Evolutionary conservation across 805 yeast genomes (phyloP).

Genomic region (Candida incommunis): DNA sequence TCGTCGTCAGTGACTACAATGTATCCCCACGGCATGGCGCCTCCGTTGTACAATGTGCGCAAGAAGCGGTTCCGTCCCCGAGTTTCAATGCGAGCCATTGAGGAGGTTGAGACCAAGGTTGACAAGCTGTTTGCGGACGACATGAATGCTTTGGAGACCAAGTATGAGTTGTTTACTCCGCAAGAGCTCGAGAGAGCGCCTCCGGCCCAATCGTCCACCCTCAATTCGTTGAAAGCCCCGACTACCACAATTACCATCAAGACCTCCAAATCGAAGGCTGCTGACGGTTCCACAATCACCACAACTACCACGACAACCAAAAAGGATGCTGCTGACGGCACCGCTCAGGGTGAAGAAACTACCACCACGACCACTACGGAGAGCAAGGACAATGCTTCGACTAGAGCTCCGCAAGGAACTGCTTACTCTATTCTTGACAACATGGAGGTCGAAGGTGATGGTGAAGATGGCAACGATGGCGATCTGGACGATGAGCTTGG

Average conservation of each 20-base stretch:
- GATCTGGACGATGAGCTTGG: constrained; percentile 12
- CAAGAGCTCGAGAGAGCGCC: constrained; percentile 25
- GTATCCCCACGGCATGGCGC: constrained; percentile 68
- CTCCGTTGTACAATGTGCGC: constrained; percentile 61
- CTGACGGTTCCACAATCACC: background rate
- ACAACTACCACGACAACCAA: background rate
- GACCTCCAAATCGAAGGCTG: background rate
- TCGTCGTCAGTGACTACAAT: background rate
- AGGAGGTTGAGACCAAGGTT: constrained; percentile 65
- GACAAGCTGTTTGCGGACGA: constrained; percentile 63
- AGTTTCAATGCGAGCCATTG: constrained; percentile 55
- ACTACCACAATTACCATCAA: background rate
- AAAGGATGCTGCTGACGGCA: constrained; percentile 11
- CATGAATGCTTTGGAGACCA: constrained; percentile 68
- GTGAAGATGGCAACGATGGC: constrained; percentile 29
- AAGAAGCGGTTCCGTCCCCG: constrained; percentile 60
- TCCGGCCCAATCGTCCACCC: constrained; percentile 4
- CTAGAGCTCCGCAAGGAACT: constrained; percentile 11
- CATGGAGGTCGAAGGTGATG: constrained; percentile 28
- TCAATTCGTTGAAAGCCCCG: background rate
- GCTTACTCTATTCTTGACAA: constrained; percentile 6
- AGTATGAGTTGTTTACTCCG: constrained; percentile 52
- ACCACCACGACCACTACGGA: constrained; percentile 11
- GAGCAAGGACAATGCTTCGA: constrained; percentile 12
- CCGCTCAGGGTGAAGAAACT: constrained; percentile 9